Conservation (phyloP, 441 rosid genomes). For the Arabidopsis hybrid region DNA sequence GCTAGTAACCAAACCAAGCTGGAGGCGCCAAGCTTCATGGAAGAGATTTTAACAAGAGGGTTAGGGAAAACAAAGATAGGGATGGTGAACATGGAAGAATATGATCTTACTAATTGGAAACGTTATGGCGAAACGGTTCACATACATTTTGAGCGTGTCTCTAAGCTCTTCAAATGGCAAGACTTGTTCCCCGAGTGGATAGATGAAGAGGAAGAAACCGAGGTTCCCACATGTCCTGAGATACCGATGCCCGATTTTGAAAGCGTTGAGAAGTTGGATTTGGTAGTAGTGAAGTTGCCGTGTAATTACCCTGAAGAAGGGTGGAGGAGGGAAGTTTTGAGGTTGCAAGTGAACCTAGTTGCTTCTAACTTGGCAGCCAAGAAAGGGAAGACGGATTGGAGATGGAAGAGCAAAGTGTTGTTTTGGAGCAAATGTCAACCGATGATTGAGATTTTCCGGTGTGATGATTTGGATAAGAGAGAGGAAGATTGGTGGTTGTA, state of each 20-base stretch:
- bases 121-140: constrained; percentile 59
- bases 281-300: constrained; percentile 78
- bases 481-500: constrained; percentile 91
- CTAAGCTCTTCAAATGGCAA: constrained; percentile 71
- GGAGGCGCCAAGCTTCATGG: constrained; percentile 69
- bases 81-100: constrained; percentile 76
- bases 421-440: constrained; percentile 86
- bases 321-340: constrained; percentile 78
- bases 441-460: constrained; percentile 85
- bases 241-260: constrained; percentile 80
- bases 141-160: constrained; percentile 60
- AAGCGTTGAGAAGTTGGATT: constrained; percentile 58
- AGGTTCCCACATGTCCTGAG: constrained; percentile 75
- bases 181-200: constrained; percentile 96
- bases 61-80: constrained; percentile 61
- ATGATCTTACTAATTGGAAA: constrained; percentile 63
- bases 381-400: constrained; percentile 67
- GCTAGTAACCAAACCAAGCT: constrained; percentile 50
- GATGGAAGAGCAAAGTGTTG: constrained; percentile 67
- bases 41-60: constrained; percentile 50
- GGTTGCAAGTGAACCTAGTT: constrained; percentile 82
- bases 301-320: constrained; percentile 74
- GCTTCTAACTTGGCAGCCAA: constrained; percentile 71
- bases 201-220: constrained; percentile 86
- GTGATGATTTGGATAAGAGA: constrained; percentile 72